A percentile compares a stretch with the other conserved stretches of the same genome.
These are phyloP conservation scores for Wickerhamiella australiensis DNA, from an alignment of 805 yeast genomes.

Conservation along the genomic window DNA sequence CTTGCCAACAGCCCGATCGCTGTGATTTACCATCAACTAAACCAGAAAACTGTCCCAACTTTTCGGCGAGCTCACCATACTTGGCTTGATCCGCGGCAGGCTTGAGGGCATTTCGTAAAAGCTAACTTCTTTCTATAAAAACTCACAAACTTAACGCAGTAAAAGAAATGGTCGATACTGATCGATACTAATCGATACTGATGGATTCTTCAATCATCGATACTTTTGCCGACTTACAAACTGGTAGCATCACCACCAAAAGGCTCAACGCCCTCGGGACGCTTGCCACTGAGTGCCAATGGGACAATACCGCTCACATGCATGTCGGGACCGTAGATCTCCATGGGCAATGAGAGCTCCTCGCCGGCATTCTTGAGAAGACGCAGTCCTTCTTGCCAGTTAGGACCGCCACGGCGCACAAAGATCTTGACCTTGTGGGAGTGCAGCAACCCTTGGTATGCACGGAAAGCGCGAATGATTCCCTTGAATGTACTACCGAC, in stretches of 20 bases:
- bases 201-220: no score
- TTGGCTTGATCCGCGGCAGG: no score
- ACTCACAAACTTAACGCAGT: no score
- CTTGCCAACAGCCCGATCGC: no score
- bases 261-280: slow-evolving; percentile 31
- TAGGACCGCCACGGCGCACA: slow-evolving; percentile 39
- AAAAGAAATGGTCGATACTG: no score
- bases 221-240: no score
- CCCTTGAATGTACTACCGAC: slow-evolving; percentile 40
- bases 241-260: slow-evolving; percentile 28
- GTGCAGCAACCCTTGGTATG: slow-evolving; percentile 29
- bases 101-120: no score
- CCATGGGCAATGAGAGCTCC: slow-evolving; percentile 36
- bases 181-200: no score
- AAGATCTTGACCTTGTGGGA: slow-evolving; percentile 33
- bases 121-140: no score
- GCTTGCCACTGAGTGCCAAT: slow-evolving; percentile 32
- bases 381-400: slow-evolving; percentile 39
- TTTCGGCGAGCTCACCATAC: no score
- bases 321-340: slow-evolving; percentile 41
- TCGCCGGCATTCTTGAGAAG: slow-evolving; percentile 35
- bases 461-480: slow-evolving; percentile 38
- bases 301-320: slow-evolving; percentile 39
- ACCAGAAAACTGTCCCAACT: no score
- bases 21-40: no score